Conservation (phyloP, 306 rosid genomes). For the Ormosia semicastrata region DNA sequence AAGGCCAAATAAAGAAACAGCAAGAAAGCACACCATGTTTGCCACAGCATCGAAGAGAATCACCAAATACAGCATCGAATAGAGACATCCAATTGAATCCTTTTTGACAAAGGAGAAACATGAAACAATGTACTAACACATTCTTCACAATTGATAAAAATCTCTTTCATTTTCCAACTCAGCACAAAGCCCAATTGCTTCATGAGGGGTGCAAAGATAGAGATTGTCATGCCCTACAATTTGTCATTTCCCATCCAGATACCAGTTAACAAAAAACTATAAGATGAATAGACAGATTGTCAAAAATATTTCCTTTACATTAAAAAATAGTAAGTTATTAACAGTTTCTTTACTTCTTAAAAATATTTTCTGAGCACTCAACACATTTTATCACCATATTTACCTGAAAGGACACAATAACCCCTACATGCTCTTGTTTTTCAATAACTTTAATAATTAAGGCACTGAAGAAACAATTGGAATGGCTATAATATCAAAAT, state of each 20-base stretch:
- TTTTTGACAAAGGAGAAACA: background rate
- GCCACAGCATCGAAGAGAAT: background rate
- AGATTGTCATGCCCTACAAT: background rate
- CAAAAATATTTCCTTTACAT: background rate
- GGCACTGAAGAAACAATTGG: background rate
- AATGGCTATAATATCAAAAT: background rate
- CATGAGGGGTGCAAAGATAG: background rate
- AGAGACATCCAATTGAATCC: background rate
- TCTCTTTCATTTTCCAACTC: background rate
- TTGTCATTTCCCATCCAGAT: background rate
- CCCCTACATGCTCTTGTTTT: background rate
- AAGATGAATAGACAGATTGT: background rate
- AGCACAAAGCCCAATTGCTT: background rate
- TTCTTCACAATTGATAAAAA: background rate
- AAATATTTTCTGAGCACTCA: background rate
- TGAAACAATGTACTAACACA: background rate
- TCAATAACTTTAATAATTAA: background rate
- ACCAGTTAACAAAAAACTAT: background rate
- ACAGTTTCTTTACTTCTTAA: background rate
- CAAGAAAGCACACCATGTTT: slow-evolving; percentile 9
- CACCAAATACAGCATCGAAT: background rate
- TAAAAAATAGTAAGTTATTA: background rate
- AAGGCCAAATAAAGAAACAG: background rate
- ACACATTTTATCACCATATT: background rate
- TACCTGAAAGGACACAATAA: background rate